A percentile compares a stretch with the other conserved stretches of the same genome.
These are phyloP conservation scores for Arthrobotrys iridis DNA, from an alignment of 2,329 filamentous ascomycete genomes.

Conservation along the genomic window DNA sequence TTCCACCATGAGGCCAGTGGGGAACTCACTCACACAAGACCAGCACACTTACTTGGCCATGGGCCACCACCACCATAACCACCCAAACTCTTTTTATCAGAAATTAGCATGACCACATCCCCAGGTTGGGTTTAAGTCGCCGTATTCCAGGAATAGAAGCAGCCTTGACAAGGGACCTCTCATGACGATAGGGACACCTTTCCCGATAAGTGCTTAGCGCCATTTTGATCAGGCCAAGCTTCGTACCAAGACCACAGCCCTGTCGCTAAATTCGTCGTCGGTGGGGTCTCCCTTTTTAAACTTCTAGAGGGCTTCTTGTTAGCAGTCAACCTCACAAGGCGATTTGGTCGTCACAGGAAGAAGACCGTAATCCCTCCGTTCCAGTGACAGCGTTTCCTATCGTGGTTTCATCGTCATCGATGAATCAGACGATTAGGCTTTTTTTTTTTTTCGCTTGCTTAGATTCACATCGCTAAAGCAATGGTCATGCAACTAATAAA, in stretches of 20 bases:
- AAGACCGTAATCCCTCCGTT: neutral
- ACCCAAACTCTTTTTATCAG: conserved; percentile 37
- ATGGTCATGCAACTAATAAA: conserved; percentile 34
- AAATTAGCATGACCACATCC: conserved; percentile 53
- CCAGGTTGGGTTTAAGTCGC: conserved; percentile 52
- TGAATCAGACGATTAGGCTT: conserved; percentile 51
- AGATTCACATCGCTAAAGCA: conserved; percentile 49
- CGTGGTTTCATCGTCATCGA: conserved; percentile 26
- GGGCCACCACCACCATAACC: neutral
- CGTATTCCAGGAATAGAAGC: conserved; percentile 55
- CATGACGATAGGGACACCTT: conserved; percentile 20
- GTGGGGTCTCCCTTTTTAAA: conserved; percentile 45
- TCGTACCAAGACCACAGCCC: conserved; percentile 54
- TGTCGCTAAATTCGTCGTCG: conserved; percentile 51
- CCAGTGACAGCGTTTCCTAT: neutral
- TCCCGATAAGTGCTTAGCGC: conserved; percentile 41
- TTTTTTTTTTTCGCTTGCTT: too few species aligned
- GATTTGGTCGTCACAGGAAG: conserved; percentile 37
- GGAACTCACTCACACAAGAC: conserved; percentile 1
- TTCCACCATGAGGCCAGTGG: conserved; percentile 7
- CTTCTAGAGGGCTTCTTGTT: conserved; percentile 25
- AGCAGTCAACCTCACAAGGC: conserved; percentile 54
- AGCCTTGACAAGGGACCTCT: conserved; percentile 46
- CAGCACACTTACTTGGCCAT: conserved; percentile 8
- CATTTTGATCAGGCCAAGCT: conserved; percentile 33